A percentile compares a stretch with the other conserved stretches of the same genome.
phyloP scores from a whole-genome alignment of 1,139 yeast genomes.

The Komagataea norvegica region DNA sequence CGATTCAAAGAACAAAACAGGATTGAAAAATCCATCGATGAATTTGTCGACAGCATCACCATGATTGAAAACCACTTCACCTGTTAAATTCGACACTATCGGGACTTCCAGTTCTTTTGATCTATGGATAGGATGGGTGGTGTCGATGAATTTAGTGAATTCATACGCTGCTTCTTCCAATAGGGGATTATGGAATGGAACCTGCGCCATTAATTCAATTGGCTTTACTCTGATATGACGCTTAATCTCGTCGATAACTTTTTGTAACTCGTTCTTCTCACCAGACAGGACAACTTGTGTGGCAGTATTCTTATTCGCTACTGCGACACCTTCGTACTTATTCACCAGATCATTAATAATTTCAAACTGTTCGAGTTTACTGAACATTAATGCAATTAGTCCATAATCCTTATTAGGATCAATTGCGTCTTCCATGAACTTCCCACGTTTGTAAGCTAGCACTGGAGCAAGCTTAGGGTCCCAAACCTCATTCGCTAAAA shows the following conservation, averaged over 20 bases:
- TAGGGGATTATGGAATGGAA: slow-evolving; percentile 44
- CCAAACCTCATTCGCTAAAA: slow-evolving; percentile 38
- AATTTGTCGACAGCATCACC: slow-evolving; percentile 29
- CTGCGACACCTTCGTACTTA: slow-evolving; percentile 21
- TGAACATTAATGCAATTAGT: slow-evolving; percentile 38
- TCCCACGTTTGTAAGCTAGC: slow-evolving; percentile 40
- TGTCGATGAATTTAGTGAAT: slow-evolving; percentile 25
- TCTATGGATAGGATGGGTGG: slow-evolving; percentile 14
- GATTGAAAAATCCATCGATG: slow-evolving; percentile 36
- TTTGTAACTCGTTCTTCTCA: slow-evolving; percentile 19
- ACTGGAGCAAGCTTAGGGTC: slow-evolving; percentile 29
- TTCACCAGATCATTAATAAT: slow-evolving; percentile 19
- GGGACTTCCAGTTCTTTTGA: slow-evolving; percentile 25
- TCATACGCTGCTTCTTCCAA: slow-evolving; percentile 33
- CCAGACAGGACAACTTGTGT: slow-evolving; percentile 42
- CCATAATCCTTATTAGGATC: slow-evolving; percentile 27
- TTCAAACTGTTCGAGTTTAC: slow-evolving; percentile 25
- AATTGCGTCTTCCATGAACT: slow-evolving; percentile 35
- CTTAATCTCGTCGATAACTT: slow-evolving; percentile 25
- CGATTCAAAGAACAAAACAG: slow-evolving; percentile 42
- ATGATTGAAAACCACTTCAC: slow-evolving; percentile 24
- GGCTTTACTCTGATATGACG: slow-evolving; percentile 27
- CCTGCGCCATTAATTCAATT: slow-evolving; percentile 35
- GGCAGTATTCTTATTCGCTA: slow-evolving; percentile 39
- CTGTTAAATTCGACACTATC: slow-evolving; percentile 37